Evolutionary conservation across 306 rosid species (phyloP).

Genomic region (Oxytropis ochrocephala): DNA sequence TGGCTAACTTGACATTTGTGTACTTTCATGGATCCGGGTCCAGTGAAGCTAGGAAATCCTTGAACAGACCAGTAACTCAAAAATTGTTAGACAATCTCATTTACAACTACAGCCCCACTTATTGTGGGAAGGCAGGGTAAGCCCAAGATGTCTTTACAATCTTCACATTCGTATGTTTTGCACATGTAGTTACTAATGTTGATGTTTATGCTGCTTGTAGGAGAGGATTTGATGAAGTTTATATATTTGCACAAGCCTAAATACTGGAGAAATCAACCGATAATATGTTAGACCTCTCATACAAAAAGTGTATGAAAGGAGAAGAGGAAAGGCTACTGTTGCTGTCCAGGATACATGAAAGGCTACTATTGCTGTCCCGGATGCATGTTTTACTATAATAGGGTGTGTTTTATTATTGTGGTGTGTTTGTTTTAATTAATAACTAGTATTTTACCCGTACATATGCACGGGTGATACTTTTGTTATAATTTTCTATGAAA

Average conservation of each 20-base stretch:
- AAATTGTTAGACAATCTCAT: conserved; percentile 63
- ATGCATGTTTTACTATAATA: no score
- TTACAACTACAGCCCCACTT: conserved; percentile 75
- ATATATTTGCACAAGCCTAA: conserved; percentile 41
- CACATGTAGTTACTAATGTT: background rate
- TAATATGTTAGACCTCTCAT: no score
- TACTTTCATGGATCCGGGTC: background rate
- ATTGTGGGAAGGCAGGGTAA: conserved; percentile 77
- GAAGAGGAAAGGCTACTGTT: no score
- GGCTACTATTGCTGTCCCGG: no score
- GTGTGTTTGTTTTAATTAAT: no score
- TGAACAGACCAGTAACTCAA: conserved; percentile 48
- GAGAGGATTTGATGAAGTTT: conserved; percentile 79
- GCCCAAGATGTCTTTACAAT: background rate
- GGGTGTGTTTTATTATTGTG: no score
- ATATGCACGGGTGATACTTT: no score
- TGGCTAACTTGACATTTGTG: background rate
- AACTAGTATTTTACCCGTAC: no score
- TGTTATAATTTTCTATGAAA: no score
- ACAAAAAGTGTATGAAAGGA: no score
- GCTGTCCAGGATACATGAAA: no score
- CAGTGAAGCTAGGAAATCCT: conserved; percentile 90
- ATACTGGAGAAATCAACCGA: background rate
- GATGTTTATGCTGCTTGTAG: conserved; percentile 31
- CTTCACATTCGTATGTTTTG: background rate